Evolutionary conservation across 331 rosid species (phyloP).

Genomic region (Cucumis variabilis): DNA sequence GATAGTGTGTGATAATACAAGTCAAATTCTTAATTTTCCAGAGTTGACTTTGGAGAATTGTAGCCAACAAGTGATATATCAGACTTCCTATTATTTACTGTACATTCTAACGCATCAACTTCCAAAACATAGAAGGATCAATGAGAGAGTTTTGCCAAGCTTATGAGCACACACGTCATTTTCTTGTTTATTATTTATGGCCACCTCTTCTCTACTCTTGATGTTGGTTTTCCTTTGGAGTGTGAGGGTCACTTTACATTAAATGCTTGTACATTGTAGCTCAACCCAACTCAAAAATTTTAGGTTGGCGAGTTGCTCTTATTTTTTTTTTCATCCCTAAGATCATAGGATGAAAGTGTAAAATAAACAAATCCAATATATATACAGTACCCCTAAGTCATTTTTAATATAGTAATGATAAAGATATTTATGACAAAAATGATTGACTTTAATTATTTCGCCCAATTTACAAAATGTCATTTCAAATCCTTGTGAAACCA

Average conservation of each 20-base stretch:
- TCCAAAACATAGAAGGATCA: background rate
- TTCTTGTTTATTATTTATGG: constrained; percentile 14
- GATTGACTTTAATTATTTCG: too few relatives aligned
- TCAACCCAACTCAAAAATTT: background rate
- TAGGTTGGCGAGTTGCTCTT: too few relatives aligned
- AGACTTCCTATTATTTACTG: background rate
- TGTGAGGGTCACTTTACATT: background rate
- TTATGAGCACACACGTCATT: background rate
- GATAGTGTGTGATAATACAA: constrained; percentile 64
- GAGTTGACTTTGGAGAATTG: background rate
- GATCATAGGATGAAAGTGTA: too few relatives aligned
- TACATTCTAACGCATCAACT: constrained; percentile 1
- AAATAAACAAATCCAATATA: too few relatives aligned
- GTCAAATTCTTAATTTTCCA: constrained; percentile 46
- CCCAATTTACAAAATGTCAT: too few relatives aligned
- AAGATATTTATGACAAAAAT: too few relatives aligned
- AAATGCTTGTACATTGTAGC: background rate
- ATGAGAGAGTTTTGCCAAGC: constrained; percentile 1
- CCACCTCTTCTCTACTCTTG: background rate
- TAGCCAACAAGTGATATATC: background rate
- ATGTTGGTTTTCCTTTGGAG: constrained; percentile 9
- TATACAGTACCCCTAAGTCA: too few relatives aligned
- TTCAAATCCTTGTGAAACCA: too few relatives aligned
- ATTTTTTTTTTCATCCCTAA: too few relatives aligned
- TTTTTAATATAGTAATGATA: too few relatives aligned